Base-by-base conservation (phyloP, 192 early-diverging fungal genomes). In the Entrophospora sp. region DNA sequence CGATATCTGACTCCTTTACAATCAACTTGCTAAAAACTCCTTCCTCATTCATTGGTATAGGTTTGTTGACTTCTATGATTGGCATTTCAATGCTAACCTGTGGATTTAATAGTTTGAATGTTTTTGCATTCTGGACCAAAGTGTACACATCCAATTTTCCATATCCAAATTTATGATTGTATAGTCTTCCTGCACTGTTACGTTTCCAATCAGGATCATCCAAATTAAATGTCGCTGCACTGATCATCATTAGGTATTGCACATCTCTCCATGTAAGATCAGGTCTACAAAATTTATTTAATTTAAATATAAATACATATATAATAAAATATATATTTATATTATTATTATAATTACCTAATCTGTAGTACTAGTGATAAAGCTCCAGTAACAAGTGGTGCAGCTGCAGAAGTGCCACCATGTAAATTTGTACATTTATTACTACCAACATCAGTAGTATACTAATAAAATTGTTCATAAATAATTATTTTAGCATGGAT, bases 371-470 rank as follows among this genome's bases (percentile, higher is more conserved):
- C 93, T 12, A 98, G 81, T 4, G 95, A 90, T 73, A 90, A 88
- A 25, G 96, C 81, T 27, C 95, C 96, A 0, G 95, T 86, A 4
- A 87, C 95, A 35, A 99, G 69, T 3, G 96, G 95, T 0, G 96
- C 96, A 5, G 96, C 94, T 5, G 95, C 96, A 13, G 92, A 94
- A 9, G 96, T 99, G 3, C 96, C 96, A 28, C 91, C 90, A 70
- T 97, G 95, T 22, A 72, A 70, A 61, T 74, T 69, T 0, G 92
- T 90, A 75, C 92, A 99, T 25, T 77, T 40, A 32, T 80, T 73
- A 31, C 81, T 53, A 5, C 94, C 94, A 66, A 87, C 71, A 68
- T 97, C 93, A 18, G 94, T 91, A 5, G 94, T 97, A 34, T 81
- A 86, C 91, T 91, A 69, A 36, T n/a, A 27, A 12, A 0, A 64